Percentiles rank a stretch among this genome's conserved stretches.
Conservation (phyloP, 1,284 basidiomycete genomes). For the Rugosomyces carneus region DNA sequence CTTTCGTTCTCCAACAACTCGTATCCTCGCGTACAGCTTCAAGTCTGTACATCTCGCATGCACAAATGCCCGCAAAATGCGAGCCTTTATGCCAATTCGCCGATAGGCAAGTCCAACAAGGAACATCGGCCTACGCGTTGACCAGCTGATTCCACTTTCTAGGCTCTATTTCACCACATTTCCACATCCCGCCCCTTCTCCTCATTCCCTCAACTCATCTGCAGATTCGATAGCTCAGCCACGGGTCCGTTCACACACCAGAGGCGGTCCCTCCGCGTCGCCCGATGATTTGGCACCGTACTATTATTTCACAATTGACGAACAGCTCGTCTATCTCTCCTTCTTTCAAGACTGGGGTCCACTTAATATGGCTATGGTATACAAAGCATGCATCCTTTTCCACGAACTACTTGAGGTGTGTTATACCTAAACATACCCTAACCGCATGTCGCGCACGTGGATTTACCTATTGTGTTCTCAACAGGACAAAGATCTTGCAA, state of each 20-base stretch:
- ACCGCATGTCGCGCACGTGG: slow-evolving; percentile 35
- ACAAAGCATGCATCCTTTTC: slow-evolving; percentile 90
- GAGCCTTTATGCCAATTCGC: slow-evolving; percentile 72
- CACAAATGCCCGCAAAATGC: slow-evolving; percentile 49
- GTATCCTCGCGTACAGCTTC: slow-evolving; percentile 12
- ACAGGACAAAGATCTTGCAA: slow-evolving; percentile 63
- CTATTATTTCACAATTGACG: slow-evolving; percentile 87
- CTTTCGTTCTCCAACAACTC: slow-evolving; percentile 16
- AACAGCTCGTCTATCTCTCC: slow-evolving; percentile 87
- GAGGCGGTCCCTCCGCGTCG: slow-evolving; percentile 51
- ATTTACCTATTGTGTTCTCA: slow-evolving; percentile 18
- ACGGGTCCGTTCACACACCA: slow-evolving; percentile 51
- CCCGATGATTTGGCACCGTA: slow-evolving; percentile 62
- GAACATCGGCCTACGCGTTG: slow-evolving; percentile 10
- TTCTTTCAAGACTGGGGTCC: slow-evolving; percentile 97
- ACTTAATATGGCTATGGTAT: slow-evolving; percentile 87
- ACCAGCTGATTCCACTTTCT: slow-evolving; percentile 15
- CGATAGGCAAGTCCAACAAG: slow-evolving; percentile 48
- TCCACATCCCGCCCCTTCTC: slow-evolving; percentile 59
- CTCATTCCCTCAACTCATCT: slow-evolving; percentile 55
- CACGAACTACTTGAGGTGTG: slow-evolving; percentile 82
- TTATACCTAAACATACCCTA: slow-evolving; percentile 19
- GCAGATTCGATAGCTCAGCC: slow-evolving; percentile 47
- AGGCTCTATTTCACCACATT: slow-evolving; percentile 83
- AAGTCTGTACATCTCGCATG: slow-evolving; percentile 13